These are phyloP conservation scores for Solanum pinnatisectum DNA, from an alignment of 257 asterid genomes.

Conservation along the genomic window DNA sequence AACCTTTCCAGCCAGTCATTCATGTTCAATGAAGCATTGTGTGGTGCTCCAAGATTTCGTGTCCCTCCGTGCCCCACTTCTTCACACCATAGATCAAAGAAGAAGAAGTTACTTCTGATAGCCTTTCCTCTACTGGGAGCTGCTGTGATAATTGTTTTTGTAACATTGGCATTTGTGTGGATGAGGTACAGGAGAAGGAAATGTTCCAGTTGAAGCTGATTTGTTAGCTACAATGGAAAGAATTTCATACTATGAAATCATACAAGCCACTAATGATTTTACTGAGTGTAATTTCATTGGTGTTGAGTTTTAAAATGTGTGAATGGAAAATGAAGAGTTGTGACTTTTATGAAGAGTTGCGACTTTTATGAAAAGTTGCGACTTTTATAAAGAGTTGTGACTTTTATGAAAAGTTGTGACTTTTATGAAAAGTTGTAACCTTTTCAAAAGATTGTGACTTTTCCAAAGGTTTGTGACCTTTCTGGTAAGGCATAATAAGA, in stretches of 20 bases:
- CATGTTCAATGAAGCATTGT: constrained; percentile 7
- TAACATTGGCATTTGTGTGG: not conserved
- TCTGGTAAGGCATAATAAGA: too few species aligned
- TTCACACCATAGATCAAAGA: not conserved
- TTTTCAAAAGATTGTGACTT: too few species aligned
- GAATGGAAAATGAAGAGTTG: too few species aligned
- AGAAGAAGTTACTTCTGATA: not conserved
- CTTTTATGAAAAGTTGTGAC: too few species aligned
- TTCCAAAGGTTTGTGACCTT: too few species aligned
- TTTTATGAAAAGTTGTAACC: too few species aligned
- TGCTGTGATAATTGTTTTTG: not conserved
- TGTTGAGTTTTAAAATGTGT: too few species aligned
- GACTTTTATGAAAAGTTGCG: too few species aligned
- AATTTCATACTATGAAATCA: constrained; percentile 4
- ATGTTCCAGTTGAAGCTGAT: not conserved
- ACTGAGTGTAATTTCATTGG: constrained; percentile 6
- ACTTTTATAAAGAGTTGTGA: too few species aligned
- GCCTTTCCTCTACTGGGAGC: not conserved
- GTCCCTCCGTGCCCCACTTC: constrained; percentile 8
- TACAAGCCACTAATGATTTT: not conserved
- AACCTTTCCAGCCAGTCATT: constrained; percentile 10
- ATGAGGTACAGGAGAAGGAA: not conserved
- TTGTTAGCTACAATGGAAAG: not conserved
- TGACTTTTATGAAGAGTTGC: too few species aligned
- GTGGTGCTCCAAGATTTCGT: not conserved